Evolutionary conservation across 805 yeast species (phyloP).

Genomic region (Lipomyces kockii): DNA sequence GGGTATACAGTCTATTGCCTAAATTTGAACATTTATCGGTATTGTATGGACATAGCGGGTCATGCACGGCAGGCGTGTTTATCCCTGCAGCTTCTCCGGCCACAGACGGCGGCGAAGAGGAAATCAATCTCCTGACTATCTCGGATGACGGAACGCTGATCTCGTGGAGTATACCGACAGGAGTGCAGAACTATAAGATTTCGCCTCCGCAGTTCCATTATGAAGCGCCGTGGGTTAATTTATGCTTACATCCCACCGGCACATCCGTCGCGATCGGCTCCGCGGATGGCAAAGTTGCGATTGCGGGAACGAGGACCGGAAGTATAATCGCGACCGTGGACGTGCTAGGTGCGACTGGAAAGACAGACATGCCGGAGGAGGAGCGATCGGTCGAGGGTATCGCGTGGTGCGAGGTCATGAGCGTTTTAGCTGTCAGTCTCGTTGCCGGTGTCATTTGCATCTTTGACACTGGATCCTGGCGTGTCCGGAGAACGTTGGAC

Average conservation of each 20-base stretch:
- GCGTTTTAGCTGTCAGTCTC: slow-evolving; percentile 81
- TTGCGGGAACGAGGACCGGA: slow-evolving; percentile 79
- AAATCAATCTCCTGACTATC: slow-evolving; percentile 66
- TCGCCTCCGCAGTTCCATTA: slow-evolving; percentile 72
- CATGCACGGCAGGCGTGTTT: slow-evolving; percentile 81
- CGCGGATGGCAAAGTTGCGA: slow-evolving; percentile 81
- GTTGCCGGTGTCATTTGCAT: slow-evolving; percentile 86
- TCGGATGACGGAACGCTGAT: slow-evolving; percentile 87
- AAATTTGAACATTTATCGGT: slow-evolving; percentile 56
- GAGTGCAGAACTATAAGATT: slow-evolving; percentile 68
- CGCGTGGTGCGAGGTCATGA: slow-evolving; percentile 70
- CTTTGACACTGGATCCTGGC: slow-evolving; percentile 86
- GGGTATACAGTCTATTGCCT: slow-evolving; percentile 78
- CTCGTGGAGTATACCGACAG: slow-evolving; percentile 87
- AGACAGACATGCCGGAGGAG: slow-evolving; percentile 53
- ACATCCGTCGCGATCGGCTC: slow-evolving; percentile 77
- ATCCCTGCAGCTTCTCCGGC: slow-evolving; percentile 56
- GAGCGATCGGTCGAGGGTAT: slow-evolving; percentile 72
- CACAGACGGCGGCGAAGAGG: slow-evolving; percentile 31
- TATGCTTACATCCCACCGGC: slow-evolving; percentile 57
- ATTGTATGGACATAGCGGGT: slow-evolving; percentile 66
- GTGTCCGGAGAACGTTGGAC: slow-evolving; percentile 70
- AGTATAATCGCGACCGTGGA: slow-evolving; percentile 66
- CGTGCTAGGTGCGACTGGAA: slow-evolving; percentile 50
- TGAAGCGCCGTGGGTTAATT: slow-evolving; percentile 86